Evolutionary conservation across 306 rosid species (phyloP), one percentile per base, ranked within the genome.

Genomic region (Luffa aegyptiaca): DNA sequence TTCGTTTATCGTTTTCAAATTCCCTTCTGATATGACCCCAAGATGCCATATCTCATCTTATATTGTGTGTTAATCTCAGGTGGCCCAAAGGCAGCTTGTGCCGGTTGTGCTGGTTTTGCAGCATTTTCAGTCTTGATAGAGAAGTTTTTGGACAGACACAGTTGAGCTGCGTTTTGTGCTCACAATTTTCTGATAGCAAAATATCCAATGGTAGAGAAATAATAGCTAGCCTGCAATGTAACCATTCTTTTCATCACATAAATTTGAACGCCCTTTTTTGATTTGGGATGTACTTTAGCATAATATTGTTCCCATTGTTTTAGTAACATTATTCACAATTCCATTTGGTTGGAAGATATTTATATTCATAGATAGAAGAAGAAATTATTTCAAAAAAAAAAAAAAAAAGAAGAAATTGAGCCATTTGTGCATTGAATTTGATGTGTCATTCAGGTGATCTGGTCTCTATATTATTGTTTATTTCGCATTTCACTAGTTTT

Each of bases 11-110:
- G 3, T 39, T 41, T 66, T 66, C 3, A 42, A 68, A 17, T 5
- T 35, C 2, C 41, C 12, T 70, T 17, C 11, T 20, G 1, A 11
- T 41, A 41, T 68, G 35, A n/a, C 42, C 74, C 6, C 33, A 9
- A 46, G 77, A 6, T 46, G 17, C 5, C 20, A 72, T 26, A 21
- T 72, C 42, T 72, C 61, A 73, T 3, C 45, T 14, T 73, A 17
- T 48, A 48, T 17, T 3, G 61, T 57, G 33, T 76, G 31, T 70
- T 17, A n/a, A 69, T 52, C 31, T 18, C 82, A 95, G 99, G 92
- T 81, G 99, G 99, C 83, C 97, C 97, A 55, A 90, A 89, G 84
- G 97, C 97, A 51, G 96, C 97, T 49, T 95, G 99, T 55, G 87
- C 46, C 8, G 98, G 98, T 52, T 94, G 98, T 80, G 98, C 95